A percentile compares a stretch with the other conserved stretches of the same genome.
Conservation (phyloP, 2,329 filamentous ascomycete genomes). For the Aspergillus melleus region DNA sequence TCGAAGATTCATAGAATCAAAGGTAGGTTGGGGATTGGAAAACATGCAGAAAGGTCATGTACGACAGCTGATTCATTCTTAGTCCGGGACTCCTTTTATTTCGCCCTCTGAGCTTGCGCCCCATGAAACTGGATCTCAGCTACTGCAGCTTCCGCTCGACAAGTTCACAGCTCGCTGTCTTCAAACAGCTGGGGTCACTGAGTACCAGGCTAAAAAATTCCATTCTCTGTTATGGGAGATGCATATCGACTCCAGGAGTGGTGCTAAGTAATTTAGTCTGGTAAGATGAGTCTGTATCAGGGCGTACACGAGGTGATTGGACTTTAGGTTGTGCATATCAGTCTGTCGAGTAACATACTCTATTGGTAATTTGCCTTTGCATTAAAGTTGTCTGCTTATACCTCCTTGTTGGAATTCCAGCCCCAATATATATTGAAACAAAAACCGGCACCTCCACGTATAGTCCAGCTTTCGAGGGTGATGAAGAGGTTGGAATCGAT, state of each 20-base stretch:
- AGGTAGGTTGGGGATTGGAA: not conserved
- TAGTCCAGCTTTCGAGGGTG: too few species aligned
- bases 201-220: not conserved
- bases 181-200: not conserved
- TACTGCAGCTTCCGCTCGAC: not conserved
- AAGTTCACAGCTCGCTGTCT: not conserved
- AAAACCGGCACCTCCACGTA: too few species aligned
- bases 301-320: too few species aligned
- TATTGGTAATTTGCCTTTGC: too few species aligned
- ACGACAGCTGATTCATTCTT: not conserved
- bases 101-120: not conserved
- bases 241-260: not conserved
- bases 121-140: not conserved
- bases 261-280: not conserved
- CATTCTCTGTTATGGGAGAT: not conserved
- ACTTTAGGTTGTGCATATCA: too few species aligned
- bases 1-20: not conserved
- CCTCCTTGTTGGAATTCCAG: too few species aligned
- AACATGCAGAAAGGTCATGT: too few species aligned
- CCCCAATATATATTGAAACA: too few species aligned
- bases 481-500: too few species aligned
- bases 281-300: too few species aligned
- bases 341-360: too few species aligned
- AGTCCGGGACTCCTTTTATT: not conserved
- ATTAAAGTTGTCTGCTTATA: too few species aligned